phyloP scores from a whole-genome alignment of 208 protist genomes.

The Leishmania guyanensis region DNA sequence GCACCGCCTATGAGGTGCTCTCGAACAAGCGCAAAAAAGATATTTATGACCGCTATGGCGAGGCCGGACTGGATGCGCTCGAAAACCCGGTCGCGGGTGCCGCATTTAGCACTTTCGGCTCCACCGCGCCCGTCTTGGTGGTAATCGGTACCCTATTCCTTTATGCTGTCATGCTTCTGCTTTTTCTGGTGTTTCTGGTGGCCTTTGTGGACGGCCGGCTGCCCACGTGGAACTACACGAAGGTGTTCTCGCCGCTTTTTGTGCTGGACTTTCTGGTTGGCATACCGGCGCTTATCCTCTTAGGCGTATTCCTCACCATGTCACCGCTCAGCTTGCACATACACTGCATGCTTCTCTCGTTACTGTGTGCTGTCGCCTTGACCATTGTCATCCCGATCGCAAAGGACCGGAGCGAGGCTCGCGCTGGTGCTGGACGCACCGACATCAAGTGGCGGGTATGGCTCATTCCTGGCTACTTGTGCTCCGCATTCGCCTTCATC shows the following conservation, averaged over 20 bases:
- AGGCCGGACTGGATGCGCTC: conserved; percentile 42
- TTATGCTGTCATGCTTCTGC: conserved; percentile 36
- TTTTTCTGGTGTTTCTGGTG: conserved; percentile 67
- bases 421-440: conserved; percentile 18
- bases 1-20: conserved; percentile 96
- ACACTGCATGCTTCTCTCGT: conserved; percentile 19
- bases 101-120: conserved; percentile 23
- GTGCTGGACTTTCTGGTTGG: conserved; percentile 47
- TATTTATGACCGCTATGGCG: conserved; percentile 74
- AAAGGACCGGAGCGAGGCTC: conserved; percentile 64
- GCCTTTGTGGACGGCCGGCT: conserved; percentile 52
- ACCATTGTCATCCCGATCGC: conserved; percentile 65
- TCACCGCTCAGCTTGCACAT: conserved; percentile 18
- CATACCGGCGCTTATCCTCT: conserved; percentile 26
- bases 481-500: conserved; percentile 41
- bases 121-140: conserved; percentile 20
- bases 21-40: conserved; percentile 68
- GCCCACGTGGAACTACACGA: conserved; percentile 69
- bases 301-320: conserved; percentile 28
- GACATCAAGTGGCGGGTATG: conserved; percentile 65
- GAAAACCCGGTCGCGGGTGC: conserved; percentile 46
- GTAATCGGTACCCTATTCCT: conserved; percentile 28
- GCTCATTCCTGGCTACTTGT: conserved; percentile 69
- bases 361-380: conserved; percentile 46
- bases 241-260: conserved; percentile 73